Conservation (phyloP, 805 yeast genomes). For the Cyberlindnera bimundalis region DNA sequence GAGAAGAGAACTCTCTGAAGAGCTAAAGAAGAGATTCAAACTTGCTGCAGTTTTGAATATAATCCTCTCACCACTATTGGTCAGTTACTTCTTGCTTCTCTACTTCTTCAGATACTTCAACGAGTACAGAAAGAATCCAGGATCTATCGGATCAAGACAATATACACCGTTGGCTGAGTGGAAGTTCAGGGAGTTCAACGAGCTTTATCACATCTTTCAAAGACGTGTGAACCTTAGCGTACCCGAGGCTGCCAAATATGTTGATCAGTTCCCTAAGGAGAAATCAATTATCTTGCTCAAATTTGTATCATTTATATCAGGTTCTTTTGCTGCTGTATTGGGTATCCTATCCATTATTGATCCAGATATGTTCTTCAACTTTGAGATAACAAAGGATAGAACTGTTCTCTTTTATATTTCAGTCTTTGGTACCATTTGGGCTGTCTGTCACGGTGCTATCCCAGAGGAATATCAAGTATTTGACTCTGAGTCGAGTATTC, state of each 20-base stretch:
- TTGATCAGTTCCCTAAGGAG: constrained; percentile 90
- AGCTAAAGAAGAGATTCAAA: constrained; percentile 73
- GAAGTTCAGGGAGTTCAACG: constrained; percentile 93
- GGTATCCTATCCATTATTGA: constrained; percentile 76
- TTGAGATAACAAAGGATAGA: constrained; percentile 78
- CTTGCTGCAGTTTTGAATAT: constrained; percentile 86
- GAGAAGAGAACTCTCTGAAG: constrained; percentile 61
- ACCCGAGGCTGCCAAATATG: constrained; percentile 76
- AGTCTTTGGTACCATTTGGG: constrained; percentile 83
- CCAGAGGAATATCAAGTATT: constrained; percentile 68
- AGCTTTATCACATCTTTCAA: constrained; percentile 82
- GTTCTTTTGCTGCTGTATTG: constrained; percentile 85
- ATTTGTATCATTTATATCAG: constrained; percentile 71
- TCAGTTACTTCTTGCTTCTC: constrained; percentile 73
- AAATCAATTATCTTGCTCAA: constrained; percentile 50
- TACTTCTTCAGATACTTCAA: constrained; percentile 90
- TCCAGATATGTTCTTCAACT: constrained; percentile 86
- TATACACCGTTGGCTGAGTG: constrained; percentile 94
- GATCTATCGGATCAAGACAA: constrained; percentile 75
- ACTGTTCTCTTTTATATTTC: constrained; percentile 87
- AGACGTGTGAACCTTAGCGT: constrained; percentile 74
- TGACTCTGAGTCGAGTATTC: constrained; percentile 87
- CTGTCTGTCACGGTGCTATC: constrained; percentile 69
- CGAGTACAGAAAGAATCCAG: constrained; percentile 87
- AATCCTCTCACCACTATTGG: constrained; percentile 79